Base-by-base conservation (phyloP, 2,329 filamentous ascomycete genomes). In the Trichoderma hamatum region DNA sequence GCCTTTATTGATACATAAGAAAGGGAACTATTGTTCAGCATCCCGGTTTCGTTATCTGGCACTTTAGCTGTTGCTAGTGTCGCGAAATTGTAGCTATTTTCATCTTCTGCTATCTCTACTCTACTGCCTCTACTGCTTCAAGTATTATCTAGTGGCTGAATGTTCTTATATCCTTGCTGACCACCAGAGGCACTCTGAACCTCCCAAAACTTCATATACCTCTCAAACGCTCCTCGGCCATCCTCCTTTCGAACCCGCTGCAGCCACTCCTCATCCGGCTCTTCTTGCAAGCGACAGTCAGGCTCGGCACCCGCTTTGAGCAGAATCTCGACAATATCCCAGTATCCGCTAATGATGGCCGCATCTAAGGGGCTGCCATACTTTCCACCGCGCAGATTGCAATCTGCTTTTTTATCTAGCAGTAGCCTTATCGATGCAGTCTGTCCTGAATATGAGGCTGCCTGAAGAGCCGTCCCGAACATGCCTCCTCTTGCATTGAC, bases 261-360 rank as follows among this genome's bases (percentile, higher is more conserved):
- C 14, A 61, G 58, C 58, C 58, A 49, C 36, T 61, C 59, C 2
- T 26, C 28, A 11, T 62, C 43, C 11, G 39, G 59, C 13, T 34
- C 4, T n/a, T 51, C 5, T 5, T 2, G n/a, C 59, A 34, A n/a
- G 5, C 4, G 28, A 51, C n/a, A n/a, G 4, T 62, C 59, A 5
- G 59, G 58, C 3, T 13, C 14, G 0, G 52, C 64, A 6, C 64
- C 64, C 2, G 1, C n/a, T 5, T 43, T 13, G 6, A 60, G 64
- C 14, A 67, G 54, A 6, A 67, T 32, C 14, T 67, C 28, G 2
- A 67, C 34, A n/a, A 67, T 58, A 14, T 67, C 34, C 52, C 51
- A 55, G 2, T 39, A 30, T 5, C 63, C 63, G 5, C 32, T 0
- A 2, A 55, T 19, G 2, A 54, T 39, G 13, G 63, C 63, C 5